These are phyloP conservation scores for Simplicillium sp. DNA, from an alignment of 2,329 filamentous ascomycete species.

Conservation along the genomic window DNA sequence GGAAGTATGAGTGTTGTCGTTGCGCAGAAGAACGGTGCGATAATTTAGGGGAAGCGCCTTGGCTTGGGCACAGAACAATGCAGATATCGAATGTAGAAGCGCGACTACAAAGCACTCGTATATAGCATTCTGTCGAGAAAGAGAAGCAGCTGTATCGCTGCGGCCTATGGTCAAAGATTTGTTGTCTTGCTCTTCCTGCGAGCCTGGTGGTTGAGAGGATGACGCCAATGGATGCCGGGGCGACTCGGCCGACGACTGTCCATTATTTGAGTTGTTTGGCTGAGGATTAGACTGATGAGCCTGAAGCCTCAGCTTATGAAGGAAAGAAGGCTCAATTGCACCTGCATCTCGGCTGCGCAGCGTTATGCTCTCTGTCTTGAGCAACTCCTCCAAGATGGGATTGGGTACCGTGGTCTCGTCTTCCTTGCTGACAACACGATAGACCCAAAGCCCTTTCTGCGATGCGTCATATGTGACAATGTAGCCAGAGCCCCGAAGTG, in stretches of 20 bases:
- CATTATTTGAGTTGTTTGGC: neutral
- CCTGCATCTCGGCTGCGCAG: conserved; percentile 8
- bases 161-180: conserved; percentile 13
- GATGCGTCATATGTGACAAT: conserved; percentile 42
- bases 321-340: conserved; percentile 5
- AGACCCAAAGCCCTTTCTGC: conserved; percentile 45
- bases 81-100: conserved; percentile 39
- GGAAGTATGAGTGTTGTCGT: conserved; percentile 16
- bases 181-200: conserved; percentile 16
- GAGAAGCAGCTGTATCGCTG: conserved; percentile 13
- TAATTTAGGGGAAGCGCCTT: conserved; percentile 44
- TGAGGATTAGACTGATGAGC: neutral
- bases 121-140: conserved; percentile 26
- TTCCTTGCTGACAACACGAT: conserved; percentile 36
- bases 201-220: neutral
- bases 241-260: neutral
- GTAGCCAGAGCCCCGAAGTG: conserved; percentile 41
- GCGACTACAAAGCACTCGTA: conserved; percentile 47
- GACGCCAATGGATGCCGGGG: neutral
- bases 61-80: conserved; percentile 36
- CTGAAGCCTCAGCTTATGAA: neutral
- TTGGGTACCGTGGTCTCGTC: conserved; percentile 9
- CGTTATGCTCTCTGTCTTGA: no score
- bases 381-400: no score
- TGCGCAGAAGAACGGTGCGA: conserved; percentile 38